Conservation (phyloP, 2,329 filamentous ascomycete species). For the Microdochium trichocladiopsis region DNA sequence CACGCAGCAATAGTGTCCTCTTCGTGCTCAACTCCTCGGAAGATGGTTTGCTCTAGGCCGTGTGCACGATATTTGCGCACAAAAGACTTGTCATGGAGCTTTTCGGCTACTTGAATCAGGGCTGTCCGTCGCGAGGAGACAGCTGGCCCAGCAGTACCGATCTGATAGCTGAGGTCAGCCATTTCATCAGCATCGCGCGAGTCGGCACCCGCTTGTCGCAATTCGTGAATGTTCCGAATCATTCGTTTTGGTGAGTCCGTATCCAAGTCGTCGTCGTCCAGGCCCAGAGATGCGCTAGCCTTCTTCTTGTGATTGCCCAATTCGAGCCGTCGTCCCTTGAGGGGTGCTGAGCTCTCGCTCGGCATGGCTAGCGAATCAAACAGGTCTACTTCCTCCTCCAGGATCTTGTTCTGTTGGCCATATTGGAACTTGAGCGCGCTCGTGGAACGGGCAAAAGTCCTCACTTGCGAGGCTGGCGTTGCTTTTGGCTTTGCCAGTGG, state of each 20-base stretch:
- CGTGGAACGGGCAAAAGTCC: conserved; percentile 19
- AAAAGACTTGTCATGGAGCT: conserved; percentile 56
- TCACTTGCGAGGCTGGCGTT: conserved; percentile 9
- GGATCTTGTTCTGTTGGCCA: conserved; percentile 19
- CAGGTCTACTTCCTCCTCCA: conserved; percentile 22
- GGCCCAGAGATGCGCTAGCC: conserved; percentile 6
- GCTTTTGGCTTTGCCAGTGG: conserved; percentile 11
- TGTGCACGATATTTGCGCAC: conserved; percentile 67
- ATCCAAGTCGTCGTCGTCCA: conserved; percentile 35
- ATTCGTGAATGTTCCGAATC: conserved; percentile 57
- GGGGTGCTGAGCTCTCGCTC: conserved; percentile 10
- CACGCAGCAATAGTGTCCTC: conserved; percentile 57
- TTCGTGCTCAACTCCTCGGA: conserved; percentile 53
- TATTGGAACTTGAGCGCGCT: conserved; percentile 23
- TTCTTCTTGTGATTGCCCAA: conserved; percentile 16
- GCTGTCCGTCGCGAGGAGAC: conserved; percentile 47
- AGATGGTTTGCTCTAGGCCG: conserved; percentile 61
- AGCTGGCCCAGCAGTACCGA: conserved; percentile 43
- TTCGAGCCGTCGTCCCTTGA: conserved; percentile 21
- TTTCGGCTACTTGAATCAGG: conserved; percentile 52
- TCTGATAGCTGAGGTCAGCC: conserved; percentile 55
- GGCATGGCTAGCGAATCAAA: conserved; percentile 18
- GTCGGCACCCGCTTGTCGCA: conserved; percentile 59
- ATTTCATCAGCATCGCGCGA: conserved; percentile 60
- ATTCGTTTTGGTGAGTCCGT: conserved; percentile 37